Base-by-base conservation (phyloP, 306 rosid genomes). In the Delonix regia region DNA sequence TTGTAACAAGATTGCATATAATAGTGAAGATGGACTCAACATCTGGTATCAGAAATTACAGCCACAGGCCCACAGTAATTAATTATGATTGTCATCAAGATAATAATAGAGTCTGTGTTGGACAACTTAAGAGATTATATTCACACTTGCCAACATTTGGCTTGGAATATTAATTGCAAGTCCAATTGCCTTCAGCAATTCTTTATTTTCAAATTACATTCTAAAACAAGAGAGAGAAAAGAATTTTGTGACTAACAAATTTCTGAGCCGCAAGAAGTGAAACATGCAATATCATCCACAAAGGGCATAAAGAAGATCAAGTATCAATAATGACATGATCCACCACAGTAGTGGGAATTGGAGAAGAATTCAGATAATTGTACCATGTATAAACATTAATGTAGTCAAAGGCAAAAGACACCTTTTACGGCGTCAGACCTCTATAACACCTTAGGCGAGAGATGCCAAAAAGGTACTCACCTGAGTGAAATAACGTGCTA, bases 21-120 rank as follows among this genome's bases (percentile, higher is more conserved):
- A 93, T 84, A 69, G 96, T 90, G 81, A 87, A 93, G 70, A 93
- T 86, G 85, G 96, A 91, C 86, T 96, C 98, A 21, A 89, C 88
- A 82, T 93, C 98, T 93, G 89, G 36, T 10, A 66, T 6, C 52
- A 39, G 70, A 69, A 82, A 69, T 44, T 78, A 16, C 9, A 75
- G 33, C 9, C 74, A 25, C 19, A 34, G 21, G 18, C 49, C 19
- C 22, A 45, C 18, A 19, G 33, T 57, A 56, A 73, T 52, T 1
- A 61, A 28, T 28, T 22, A 51, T 30, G 33, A 71, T 7, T 16
- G 45, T 6, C 56, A 7, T 33, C 7, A 77, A 39, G 41, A 82
- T 25, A n/a, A 41, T 28, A 63, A 5, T 14, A 30, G 39, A 13
- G 33, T 36, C 22, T 27, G 4, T 48, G 28, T 19, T 19, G 34